Conservation (phyloP, 2,329 filamentous ascomycete species). For the Leptographium wingfieldii region DNA sequence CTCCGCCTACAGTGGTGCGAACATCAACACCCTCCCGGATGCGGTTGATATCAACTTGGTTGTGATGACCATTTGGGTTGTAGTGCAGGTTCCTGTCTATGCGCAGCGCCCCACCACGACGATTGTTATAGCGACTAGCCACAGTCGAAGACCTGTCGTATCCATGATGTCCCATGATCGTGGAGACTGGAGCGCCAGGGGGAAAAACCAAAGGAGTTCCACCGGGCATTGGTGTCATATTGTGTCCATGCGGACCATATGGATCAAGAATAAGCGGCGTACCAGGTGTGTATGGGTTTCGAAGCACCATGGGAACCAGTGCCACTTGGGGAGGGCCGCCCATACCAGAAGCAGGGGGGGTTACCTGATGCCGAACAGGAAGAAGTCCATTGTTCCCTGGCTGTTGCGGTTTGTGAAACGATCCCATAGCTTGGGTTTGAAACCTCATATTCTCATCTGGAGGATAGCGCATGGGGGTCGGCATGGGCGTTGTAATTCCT, state of each 20-base stretch:
- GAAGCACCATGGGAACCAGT: slow-evolving; percentile 25
- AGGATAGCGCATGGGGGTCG: slow-evolving; percentile 10
- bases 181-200: neutral
- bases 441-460: slow-evolving; percentile 1
- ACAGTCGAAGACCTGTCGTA: slow-evolving; percentile 26
- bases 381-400: neutral
- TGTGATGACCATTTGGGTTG: slow-evolving; percentile 40
- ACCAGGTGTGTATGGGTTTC: slow-evolving; percentile 18
- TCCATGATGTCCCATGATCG: slow-evolving; percentile 9
- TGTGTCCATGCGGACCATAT: slow-evolving; percentile 17
- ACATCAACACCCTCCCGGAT: slow-evolving; percentile 57
- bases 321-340: slow-evolving; percentile 21
- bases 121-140: slow-evolving; percentile 25
- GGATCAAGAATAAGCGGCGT: slow-evolving; percentile 23
- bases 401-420: slow-evolving; percentile 1
- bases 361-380: slow-evolving; percentile 7
- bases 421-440: neutral
- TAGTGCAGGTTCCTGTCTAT: slow-evolving; percentile 33
- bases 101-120: slow-evolving; percentile 36
- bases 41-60: slow-evolving; percentile 47
- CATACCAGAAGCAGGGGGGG: slow-evolving; percentile 11
- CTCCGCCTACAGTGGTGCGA: slow-evolving; percentile 54
- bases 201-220: slow-evolving; percentile 8
- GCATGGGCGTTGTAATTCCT: slow-evolving; percentile 11
- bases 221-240: slow-evolving; percentile 15